These are phyloP conservation scores for Suhomyces bolitotheri DNA, from an alignment of 1,139 yeast species.

Conservation along the genomic window DNA sequence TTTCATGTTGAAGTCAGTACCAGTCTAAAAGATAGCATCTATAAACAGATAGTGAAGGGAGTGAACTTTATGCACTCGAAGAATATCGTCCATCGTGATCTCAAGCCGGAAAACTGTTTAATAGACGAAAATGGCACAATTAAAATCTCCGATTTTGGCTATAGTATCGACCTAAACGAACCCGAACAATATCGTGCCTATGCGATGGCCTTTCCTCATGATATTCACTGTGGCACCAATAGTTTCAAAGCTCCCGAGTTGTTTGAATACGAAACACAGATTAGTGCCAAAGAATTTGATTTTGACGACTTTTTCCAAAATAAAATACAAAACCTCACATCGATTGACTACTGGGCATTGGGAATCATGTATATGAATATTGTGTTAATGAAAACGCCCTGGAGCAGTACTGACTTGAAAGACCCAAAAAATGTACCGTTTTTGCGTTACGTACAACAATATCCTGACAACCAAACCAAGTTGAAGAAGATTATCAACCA, in stretches of 20 bases:
- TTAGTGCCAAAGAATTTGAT: slow-evolving; percentile 12
- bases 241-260: slow-evolving; percentile 60
- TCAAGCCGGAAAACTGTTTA: slow-evolving; percentile 57
- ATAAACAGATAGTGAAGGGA: slow-evolving; percentile 49
- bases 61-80: slow-evolving; percentile 46
- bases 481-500: slow-evolving; percentile 15
- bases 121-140: slow-evolving; percentile 47
- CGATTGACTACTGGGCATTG: slow-evolving; percentile 52
- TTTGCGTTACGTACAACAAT: slow-evolving; percentile 14
- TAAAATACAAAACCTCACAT: slow-evolving; percentile 11
- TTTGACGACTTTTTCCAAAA: slow-evolving; percentile 8
- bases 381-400: slow-evolving; percentile 47
- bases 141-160: slow-evolving; percentile 55
- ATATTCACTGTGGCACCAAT: slow-evolving; percentile 48
- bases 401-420: slow-evolving; percentile 39
- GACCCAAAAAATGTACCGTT: slow-evolving; percentile 19
- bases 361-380: slow-evolving; percentile 52
- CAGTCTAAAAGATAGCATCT: slow-evolving; percentile 45
- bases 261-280: slow-evolving; percentile 28
- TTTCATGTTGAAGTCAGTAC: slow-evolving; percentile 29
- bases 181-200: slow-evolving; percentile 18
- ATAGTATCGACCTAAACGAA: slow-evolving; percentile 37
- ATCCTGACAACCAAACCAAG: slow-evolving; percentile 12
- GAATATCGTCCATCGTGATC: slow-evolving; percentile 51
- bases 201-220: slow-evolving; percentile 23